These are phyloP conservation scores for Saccharomycopsis hybrid DNA, from an alignment of 1,139 yeast species.

Conservation along the genomic window DNA sequence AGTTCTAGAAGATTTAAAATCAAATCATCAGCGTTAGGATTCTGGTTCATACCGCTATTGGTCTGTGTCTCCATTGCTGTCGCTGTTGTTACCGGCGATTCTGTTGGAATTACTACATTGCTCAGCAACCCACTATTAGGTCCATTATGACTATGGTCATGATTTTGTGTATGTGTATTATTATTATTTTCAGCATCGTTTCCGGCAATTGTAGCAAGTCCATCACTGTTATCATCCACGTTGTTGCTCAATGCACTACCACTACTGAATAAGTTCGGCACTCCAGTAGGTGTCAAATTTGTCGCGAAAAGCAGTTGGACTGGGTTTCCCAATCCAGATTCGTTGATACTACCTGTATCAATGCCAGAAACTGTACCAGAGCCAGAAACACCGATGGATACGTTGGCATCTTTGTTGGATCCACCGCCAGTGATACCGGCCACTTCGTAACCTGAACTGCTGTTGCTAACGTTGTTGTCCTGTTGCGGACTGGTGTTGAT, in stretches of 20 bases:
- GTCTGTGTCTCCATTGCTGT: not conserved
- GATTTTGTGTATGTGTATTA: not conserved
- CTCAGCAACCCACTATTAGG: not conserved
- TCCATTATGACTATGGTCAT: not conserved
- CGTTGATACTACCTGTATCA: no score
- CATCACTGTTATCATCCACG: no score
- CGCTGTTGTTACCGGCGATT: not conserved
- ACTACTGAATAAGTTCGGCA: not conserved
- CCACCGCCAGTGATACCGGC: not conserved
- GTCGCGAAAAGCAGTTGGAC: constrained; percentile 1
- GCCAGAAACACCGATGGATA: no score
- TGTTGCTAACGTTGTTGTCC: not conserved
- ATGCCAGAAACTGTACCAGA: no score
- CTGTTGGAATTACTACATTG: not conserved
- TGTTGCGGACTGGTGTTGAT: not conserved
- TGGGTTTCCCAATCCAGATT: not conserved
- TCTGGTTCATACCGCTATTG: not conserved
- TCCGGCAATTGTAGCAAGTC: not conserved
- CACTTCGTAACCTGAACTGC: not conserved
- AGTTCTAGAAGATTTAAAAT: constrained; percentile 7
- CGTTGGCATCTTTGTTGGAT: no score
- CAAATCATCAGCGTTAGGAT: not conserved
- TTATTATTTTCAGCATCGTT: not conserved
- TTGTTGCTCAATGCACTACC: no score
- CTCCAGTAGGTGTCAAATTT: not conserved